Evolutionary conservation across 352 stramenopile species (phyloP), one percentile per base, ranked within the genome.

Genomic region (Pythium coloratum): DNA sequence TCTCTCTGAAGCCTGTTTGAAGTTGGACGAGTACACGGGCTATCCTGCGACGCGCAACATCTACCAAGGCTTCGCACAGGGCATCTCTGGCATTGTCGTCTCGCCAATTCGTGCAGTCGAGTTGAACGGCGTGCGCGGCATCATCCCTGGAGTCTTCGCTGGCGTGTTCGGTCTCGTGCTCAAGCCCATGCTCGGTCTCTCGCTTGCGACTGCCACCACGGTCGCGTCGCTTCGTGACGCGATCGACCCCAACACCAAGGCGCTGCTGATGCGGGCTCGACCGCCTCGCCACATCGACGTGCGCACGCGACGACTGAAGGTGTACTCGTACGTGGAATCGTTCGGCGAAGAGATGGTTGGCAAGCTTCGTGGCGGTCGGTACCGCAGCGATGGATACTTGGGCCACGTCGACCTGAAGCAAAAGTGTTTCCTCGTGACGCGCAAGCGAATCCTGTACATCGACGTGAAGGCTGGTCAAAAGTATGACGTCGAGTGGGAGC

Each of bases 281-380:
- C 88, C 88, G 6, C 88, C 88, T 40, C 85, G 88, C 3, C 81
- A 92, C 66, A 94, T 96, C 59, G 82, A 95, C 61, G 46, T 90
- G 24, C 84, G 86, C n/a, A 94, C 86, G 16, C 81, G 89, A 47
- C 62, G 78, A 10, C 75, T 96, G 6, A 96, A 92, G 53, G 78
- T 90, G 2, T 96, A 94, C 57, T 96, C 88, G 40, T 96, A 94
- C 58, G 81, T 96, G 28, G 85, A 96, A 59, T 91, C 88, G 2
- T 78, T 92, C n/a, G 88, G 88, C 1, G 88, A 96, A 71, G 88
- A 96, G 59, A 87, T 96, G 55, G 85, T 95, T 38, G 76, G 84
- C 49, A 93, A 91, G 55, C 77, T 96, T 7, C 81, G 82, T 12
- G 86, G 85, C 50, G 86, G 84, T 12, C 78, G 84, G n/a, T 93